These are phyloP conservation scores for Alternaria metachromatica DNA, from an alignment of 2,329 filamentous ascomycete species.

Conservation along the genomic window DNA sequence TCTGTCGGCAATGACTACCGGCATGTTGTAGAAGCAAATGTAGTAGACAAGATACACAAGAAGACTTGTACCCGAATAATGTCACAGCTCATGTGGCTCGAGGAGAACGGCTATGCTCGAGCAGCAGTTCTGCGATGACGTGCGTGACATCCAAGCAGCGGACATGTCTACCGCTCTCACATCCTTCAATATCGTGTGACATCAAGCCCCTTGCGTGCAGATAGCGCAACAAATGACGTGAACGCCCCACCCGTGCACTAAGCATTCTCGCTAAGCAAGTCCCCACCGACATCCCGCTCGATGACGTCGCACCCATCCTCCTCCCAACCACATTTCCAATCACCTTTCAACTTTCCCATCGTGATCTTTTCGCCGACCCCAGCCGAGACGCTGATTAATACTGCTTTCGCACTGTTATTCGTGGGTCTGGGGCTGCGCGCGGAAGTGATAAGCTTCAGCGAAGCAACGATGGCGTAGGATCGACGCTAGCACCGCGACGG, in stretches of 20 bases:
- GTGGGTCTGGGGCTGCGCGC: neutral
- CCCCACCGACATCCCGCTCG: neutral
- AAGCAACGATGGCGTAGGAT: conserved; percentile 9
- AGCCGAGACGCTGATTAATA: neutral
- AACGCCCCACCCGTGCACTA: conserved; percentile 4
- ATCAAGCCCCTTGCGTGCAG: neutral
- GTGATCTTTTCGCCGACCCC: neutral
- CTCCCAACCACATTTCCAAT: neutral
- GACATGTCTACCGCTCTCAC: neutral
- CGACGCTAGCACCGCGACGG: neutral
- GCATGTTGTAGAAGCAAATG: no score
- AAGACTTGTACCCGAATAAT: no score
- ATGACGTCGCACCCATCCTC: conserved; percentile 4
- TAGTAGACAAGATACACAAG: no score
- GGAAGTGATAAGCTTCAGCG: conserved; percentile 14
- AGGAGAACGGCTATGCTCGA: neutral
- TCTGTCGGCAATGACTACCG: no score
- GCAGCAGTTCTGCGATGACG: neutral
- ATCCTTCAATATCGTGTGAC: neutral
- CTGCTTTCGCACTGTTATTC: neutral
- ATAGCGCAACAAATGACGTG: conserved; percentile 6
- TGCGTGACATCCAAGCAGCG: neutral
- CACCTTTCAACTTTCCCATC: neutral
- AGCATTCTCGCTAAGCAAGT: conserved; percentile 8
- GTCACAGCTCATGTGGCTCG: neutral